Evolutionary conservation across 2,329 filamentous ascomycete genomes (phyloP), one percentile per base, ranked within the genome.

Genomic region (Orbilia quercus): DNA sequence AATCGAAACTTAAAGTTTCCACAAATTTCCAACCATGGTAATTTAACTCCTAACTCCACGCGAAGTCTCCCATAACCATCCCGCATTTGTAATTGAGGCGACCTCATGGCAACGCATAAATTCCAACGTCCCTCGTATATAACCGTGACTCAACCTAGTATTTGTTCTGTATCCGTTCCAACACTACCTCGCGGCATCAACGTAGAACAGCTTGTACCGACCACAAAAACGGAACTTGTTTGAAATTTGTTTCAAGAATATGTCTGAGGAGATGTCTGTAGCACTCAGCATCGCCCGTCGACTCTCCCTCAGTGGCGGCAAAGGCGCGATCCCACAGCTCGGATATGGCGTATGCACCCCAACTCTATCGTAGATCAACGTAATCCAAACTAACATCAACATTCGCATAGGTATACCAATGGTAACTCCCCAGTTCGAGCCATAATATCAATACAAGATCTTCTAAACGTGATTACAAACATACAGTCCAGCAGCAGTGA

Each of bases 401-500:
- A 11, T 44, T 14, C 9, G 25, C n/a, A 7, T 40, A 73, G 69
- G 69, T 73, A 16, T 73, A 73, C 36, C 69, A 73, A 73, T 64
- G 59, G 69, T 73, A 65, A 51, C 31, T 9, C 28, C 28, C 9
- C n/a, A n/a, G n/a, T n/a, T n/a, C n/a, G n/a, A n/a, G n/a, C n/a
- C n/a, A n/a, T n/a, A n/a, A n/a, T n/a, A n/a, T n/a, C n/a, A n/a
- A n/a, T n/a, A n/a, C n/a, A n/a, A n/a, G n/a, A n/a, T n/a, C n/a
- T n/a, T n/a, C n/a, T n/a, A n/a, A n/a, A 28, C 7, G 38, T 25
- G 23, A 16, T 20, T 69, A 54, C 36, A 3, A 11, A 14, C 77
- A 40, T 75, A 42, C 77, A 78, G 82, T 75, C 77, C 81, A 9
- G 79, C 80, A 5, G 78, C 79, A 5, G 79, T 80, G 34, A 81